Conservation (phyloP, 2,329 filamentous ascomycete species). For the Plenodomus biglobosus region DNA sequence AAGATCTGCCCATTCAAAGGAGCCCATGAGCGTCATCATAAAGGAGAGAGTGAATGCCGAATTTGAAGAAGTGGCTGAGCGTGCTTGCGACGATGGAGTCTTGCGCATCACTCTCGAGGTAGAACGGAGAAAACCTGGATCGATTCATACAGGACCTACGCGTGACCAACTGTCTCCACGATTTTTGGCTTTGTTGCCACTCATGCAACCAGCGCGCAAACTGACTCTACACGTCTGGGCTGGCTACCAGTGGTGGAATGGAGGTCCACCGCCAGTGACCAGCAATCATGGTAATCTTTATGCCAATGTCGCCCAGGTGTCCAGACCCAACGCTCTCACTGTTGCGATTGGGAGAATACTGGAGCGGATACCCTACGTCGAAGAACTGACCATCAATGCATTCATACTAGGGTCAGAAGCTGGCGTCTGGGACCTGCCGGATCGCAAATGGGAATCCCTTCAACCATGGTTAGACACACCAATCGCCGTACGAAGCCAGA, state of each 20-base stretch:
- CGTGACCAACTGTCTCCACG: slow-evolving; percentile 30
- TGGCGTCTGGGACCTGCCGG: slow-evolving; percentile 32
- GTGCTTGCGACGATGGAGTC: slow-evolving; percentile 18
- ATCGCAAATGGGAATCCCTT: slow-evolving; percentile 26
- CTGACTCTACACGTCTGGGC: slow-evolving; percentile 31
- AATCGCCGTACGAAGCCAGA: slow-evolving; percentile 6
- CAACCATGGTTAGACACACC: slow-evolving; percentile 31
- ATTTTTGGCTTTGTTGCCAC: slow-evolving; percentile 27
- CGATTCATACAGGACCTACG: slow-evolving; percentile 19
- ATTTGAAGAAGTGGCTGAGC: slow-evolving; percentile 25
- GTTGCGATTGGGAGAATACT: slow-evolving; percentile 25
- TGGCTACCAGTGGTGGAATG: slow-evolving; percentile 32
- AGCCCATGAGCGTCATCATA: slow-evolving; percentile 10
- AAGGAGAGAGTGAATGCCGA: slow-evolving; percentile 15
- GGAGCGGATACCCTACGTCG: slow-evolving; percentile 24
- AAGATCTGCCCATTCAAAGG: neutral
- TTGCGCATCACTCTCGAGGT: slow-evolving; percentile 33
- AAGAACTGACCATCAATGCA: slow-evolving; percentile 28
- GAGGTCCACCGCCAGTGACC: slow-evolving; percentile 7
- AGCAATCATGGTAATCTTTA: slow-evolving; percentile 6
- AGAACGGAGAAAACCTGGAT: slow-evolving; percentile 13
- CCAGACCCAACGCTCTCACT: slow-evolving; percentile 19
- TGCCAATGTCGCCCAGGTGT: slow-evolving; percentile 3
- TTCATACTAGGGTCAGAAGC: slow-evolving; percentile 24
- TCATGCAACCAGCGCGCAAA: slow-evolving; percentile 18